Conservation (phyloP, 2,329 filamentous ascomycete species). For the Alternaria hordeiaustralica region DNA sequence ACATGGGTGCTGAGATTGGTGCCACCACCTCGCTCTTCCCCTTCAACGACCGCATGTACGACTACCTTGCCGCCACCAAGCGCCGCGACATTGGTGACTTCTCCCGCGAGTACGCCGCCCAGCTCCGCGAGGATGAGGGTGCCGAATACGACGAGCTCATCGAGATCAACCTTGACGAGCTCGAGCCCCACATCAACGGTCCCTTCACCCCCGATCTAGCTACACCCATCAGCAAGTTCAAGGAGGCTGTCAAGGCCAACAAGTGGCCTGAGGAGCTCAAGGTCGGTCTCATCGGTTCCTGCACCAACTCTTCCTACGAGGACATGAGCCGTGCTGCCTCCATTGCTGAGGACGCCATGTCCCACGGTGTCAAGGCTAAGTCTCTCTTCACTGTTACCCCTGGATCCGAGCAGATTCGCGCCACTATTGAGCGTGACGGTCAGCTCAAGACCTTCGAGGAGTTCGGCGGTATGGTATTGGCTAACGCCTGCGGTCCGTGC, state of each 20-base stretch:
- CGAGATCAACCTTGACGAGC: slow-evolving; percentile 91
- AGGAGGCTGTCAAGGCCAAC: slow-evolving; percentile 90
- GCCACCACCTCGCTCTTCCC: slow-evolving; percentile 95
- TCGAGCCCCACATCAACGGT: slow-evolving; percentile 98
- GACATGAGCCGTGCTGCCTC: slow-evolving; percentile 94
- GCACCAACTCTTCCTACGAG: slow-evolving; percentile 89
- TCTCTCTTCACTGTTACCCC: slow-evolving; percentile 92
- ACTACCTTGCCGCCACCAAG: slow-evolving; percentile 93
- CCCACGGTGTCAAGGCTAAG: slow-evolving; percentile 94
- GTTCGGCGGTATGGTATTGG: slow-evolving; percentile 91
- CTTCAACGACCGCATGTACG: slow-evolving; percentile 97
- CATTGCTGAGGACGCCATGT: slow-evolving; percentile 87
- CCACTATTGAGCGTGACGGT: slow-evolving; percentile 85
- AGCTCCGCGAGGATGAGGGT: slow-evolving; percentile 86
- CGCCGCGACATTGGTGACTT: slow-evolving; percentile 90
- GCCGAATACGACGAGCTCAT: slow-evolving; percentile 95
- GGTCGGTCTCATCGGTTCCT: slow-evolving; percentile 95
- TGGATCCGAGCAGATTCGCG: slow-evolving; percentile 92
- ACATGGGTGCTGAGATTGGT: slow-evolving; percentile 64
- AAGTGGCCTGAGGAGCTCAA: slow-evolving; percentile 96
- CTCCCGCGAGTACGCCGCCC: slow-evolving; percentile 80
- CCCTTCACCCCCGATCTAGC: slow-evolving; percentile 98
- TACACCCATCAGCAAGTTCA: slow-evolving; percentile 97
- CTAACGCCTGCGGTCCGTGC: slow-evolving; percentile 80
- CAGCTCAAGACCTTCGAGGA: slow-evolving; percentile 95